Evolutionary conservation across 2,329 filamentous ascomycete species (phyloP), one percentile per base, ranked within the genome.

Genomic region (Fusarium staphyleae): DNA sequence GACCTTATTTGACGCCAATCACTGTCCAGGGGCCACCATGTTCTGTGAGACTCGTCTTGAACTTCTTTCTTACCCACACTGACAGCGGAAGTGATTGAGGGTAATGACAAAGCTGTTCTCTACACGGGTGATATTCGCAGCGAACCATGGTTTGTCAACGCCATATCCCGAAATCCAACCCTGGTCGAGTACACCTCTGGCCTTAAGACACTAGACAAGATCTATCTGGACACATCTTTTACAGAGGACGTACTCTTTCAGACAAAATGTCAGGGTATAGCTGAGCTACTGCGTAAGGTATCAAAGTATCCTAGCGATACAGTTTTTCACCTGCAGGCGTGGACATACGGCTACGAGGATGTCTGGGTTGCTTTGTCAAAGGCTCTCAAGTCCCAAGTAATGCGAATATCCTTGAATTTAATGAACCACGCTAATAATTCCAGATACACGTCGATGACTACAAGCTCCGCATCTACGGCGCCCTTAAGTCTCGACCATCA

Each of bases 221-320:
- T 98, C 3, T 97, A 97, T 64, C 82, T 98, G 1, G 93, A 98
- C 69, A 96, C 92, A 0, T 96, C 91, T 0, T 92, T 93, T 48
- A 72, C 75, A 1, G 70, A 76, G 0, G 66, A 80, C 15, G 58
- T 79, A 0, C 59, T 63, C 0, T 83, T 87, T 19, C 81, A 82
- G 15, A 78, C 81, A 0, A 87, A 97, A 69, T 86, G 88, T 1
- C 84, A 93, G 45, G 93, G 93, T 0, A 77, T 96, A 10, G 76
- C 76, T 1, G 90, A 96, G 66, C 79, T 97, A 0, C 67, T 97
- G 1, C 74, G 77, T 4, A 88, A 91, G 61, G 80, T 96, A 0
- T 71, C 75, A 0, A 69, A 75, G 18, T 96, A 93, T 69, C 88
- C 92, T 0, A 57, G 77, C 2, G 84, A 91, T 32, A 96, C 91